Conservation (phyloP, 2,329 filamentous ascomycete genomes). For the Alternaria ventricosa region DNA sequence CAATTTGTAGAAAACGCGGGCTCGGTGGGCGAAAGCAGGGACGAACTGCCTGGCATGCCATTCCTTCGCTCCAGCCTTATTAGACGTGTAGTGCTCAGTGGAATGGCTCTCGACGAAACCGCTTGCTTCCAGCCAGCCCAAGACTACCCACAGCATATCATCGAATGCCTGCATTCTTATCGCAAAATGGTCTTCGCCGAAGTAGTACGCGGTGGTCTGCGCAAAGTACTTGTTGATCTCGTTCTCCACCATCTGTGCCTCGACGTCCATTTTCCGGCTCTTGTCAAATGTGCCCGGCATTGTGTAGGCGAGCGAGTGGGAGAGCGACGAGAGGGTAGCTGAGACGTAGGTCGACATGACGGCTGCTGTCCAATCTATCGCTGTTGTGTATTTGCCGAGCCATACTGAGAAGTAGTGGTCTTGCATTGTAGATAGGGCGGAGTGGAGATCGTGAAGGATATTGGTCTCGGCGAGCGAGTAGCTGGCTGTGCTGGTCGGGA, state of each 20-base stretch:
- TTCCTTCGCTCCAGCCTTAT: slow-evolving; percentile 1
- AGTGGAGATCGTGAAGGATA: slow-evolving; percentile 45
- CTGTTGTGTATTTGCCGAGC: slow-evolving; percentile 80
- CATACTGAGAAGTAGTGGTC: slow-evolving; percentile 76
- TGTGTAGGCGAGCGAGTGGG: slow-evolving; percentile 61
- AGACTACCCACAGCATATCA: slow-evolving; percentile 93
- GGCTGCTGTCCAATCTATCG: slow-evolving; percentile 94
- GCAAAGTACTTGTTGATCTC: slow-evolving; percentile 83
- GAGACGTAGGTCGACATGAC: slow-evolving; percentile 82
- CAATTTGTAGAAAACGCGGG: slow-evolving; percentile 84
- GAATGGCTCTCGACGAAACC: slow-evolving; percentile 78
- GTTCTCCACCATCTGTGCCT: slow-evolving; percentile 68
- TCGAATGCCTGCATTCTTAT: slow-evolving; percentile 84
- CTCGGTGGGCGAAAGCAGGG: slow-evolving; percentile 79
- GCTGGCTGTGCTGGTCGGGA: not conserved
- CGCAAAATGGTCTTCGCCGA: slow-evolving; percentile 79
- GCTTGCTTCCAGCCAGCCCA: slow-evolving; percentile 86
- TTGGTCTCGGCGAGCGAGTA: slow-evolving; percentile 14
- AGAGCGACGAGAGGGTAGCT: slow-evolving; percentile 74
- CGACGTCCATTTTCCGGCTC: slow-evolving; percentile 36
- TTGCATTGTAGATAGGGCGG: slow-evolving; percentile 78
- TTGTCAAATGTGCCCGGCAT: slow-evolving; percentile 43
- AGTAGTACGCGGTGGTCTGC: slow-evolving; percentile 79
- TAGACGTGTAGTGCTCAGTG: slow-evolving; percentile 62
- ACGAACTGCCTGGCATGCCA: slow-evolving; percentile 84